phyloP scores from a whole-genome alignment of 345 rosid genomes.

The Excoecaria cochinchinensis region DNA sequence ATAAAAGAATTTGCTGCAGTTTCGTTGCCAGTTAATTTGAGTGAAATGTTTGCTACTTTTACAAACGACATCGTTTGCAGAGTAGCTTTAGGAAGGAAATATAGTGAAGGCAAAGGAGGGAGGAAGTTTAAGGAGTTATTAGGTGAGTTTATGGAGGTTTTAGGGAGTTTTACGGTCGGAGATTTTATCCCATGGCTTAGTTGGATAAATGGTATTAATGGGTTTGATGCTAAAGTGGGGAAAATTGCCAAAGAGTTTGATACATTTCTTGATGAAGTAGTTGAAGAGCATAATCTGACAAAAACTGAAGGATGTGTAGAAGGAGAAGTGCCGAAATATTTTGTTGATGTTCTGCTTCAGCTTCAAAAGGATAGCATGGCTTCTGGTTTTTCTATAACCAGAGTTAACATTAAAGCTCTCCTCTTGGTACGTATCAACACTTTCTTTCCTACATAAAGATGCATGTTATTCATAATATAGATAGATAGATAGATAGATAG shows the following conservation, averaged over 20 bases:
- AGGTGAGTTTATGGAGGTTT: conserved; percentile 25
- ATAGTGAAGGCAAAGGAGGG: conserved; percentile 13
- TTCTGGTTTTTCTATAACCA: conserved; percentile 12
- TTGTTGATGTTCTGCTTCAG: conserved; percentile 33
- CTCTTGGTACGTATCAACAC: conserved; percentile 21
- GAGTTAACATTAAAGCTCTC: conserved; percentile 35
- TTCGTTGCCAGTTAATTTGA: conserved; percentile 35
- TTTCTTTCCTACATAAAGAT: not conserved
- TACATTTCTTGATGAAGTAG: conserved; percentile 22
- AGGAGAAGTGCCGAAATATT: not conserved
- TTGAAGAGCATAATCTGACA: conserved; percentile 16
- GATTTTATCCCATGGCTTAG: conserved; percentile 54
- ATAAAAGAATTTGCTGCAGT: conserved; percentile 19
- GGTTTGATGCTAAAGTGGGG: conserved; percentile 21
- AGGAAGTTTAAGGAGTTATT: conserved; percentile 30
- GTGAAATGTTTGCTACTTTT: conserved; percentile 22
- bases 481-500: no score
- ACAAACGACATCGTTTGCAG: conserved; percentile 45
- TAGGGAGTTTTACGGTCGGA: conserved; percentile 41
- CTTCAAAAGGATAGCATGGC: conserved; percentile 18
- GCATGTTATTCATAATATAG: no score
- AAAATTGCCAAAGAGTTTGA: conserved; percentile 26
- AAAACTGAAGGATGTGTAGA: not conserved
- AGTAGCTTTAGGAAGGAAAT: conserved; percentile 50
- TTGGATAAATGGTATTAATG: conserved; percentile 41